Evolutionary conservation across 352 stramenopile genomes (phyloP), one percentile per base, ranked within the genome.

Genomic region (Saprolegnia parasitica): DNA sequence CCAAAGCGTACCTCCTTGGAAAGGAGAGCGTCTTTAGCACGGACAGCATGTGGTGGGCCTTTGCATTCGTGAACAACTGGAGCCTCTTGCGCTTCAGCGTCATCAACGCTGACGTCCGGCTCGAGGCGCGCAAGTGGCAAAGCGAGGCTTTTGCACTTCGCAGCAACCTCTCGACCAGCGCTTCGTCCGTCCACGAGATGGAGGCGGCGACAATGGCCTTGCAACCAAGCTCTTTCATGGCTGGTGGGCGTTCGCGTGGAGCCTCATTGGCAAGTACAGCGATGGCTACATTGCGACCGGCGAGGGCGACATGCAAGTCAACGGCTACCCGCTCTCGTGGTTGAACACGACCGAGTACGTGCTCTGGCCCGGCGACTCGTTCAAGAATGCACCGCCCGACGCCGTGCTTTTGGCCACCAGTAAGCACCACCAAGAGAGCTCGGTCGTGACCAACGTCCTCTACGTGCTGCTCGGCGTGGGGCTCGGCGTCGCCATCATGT

Each of bases 31-130:
- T 73, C 9, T 91, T 85, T 46, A 82, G 90, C 63, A 75, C 75
- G 4, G 73, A 80, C 18, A 87, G 82, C 50, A 80, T 76, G 0
- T 96, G 88, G 66, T 96, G 88, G 88, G 73, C 86, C 20, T 83
- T 87, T 72, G 83, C 84, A 50, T 68, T 93, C 23, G 85, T 96
- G 20, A 87, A 87, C n/a, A 96, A 96, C 75, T 96, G 87, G 84
- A 90, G 84, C 50, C 32, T 90, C 32, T 70, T 93, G 32, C 83
- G 84, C 18, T 93, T 80, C 68, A 84, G 88, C 56, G 75, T 77
- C 5, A 93, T 93, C 72, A 86, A 78, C 66, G 56, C 77, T 13
- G 81, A 92, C n/a, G 76, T 92, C 16, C 73, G 74, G 1, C 40
- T 23, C 1, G 68, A 83, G 37, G 81, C 85, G 5, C 56, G 71